A percentile compares a stretch with the other conserved stretches of the same genome.
phyloP scores from a whole-genome alignment of 1,284 basidiomycete genomes.

The Boletus semigastroideus region DNA sequence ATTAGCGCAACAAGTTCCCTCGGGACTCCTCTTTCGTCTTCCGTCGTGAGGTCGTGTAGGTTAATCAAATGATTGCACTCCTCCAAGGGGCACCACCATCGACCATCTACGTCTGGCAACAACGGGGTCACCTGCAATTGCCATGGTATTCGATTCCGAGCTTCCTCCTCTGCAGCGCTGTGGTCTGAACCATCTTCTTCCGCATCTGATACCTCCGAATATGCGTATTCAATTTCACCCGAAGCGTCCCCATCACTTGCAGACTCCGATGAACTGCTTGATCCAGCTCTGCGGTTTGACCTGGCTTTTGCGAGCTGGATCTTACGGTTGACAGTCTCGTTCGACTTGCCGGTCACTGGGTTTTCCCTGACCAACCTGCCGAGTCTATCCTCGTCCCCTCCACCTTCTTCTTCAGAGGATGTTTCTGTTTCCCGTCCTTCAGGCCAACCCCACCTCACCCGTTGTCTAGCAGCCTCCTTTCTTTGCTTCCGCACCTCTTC shows the following conservation, averaged over 20 bases:
- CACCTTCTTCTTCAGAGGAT: conserved; percentile 6
- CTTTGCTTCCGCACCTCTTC: conserved; percentile 32
- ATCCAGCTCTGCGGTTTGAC: conserved; percentile 15
- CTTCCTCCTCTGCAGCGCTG: conserved; percentile 5
- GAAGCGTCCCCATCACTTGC: conserved; percentile 28
- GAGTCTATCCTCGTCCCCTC: neutral
- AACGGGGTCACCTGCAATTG: conserved; percentile 32
- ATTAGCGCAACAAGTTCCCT: conserved; percentile 24
- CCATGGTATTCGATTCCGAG: conserved; percentile 28
- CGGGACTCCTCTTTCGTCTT: conserved; percentile 18
- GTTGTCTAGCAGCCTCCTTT: conserved; percentile 24
- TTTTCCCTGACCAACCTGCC: conserved; percentile 19
- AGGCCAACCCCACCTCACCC: conserved; percentile 30
- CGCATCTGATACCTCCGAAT: conserved; percentile 46
- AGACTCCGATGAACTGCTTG: conserved; percentile 19
- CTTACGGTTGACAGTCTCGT: conserved; percentile 20
- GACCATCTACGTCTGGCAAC: conserved; percentile 35
- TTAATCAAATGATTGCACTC: conserved; percentile 26
- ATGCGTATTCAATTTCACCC: conserved; percentile 40
- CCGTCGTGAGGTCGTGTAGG: conserved; percentile 20
- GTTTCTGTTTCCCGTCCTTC: conserved; percentile 12
- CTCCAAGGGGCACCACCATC: conserved; percentile 32
- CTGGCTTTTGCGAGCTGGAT: conserved; percentile 23
- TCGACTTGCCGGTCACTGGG: conserved; percentile 31
- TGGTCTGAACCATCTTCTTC: conserved; percentile 39